Evolutionary conservation across 2,329 filamentous ascomycete species (phyloP).

Genomic region (Xylariaceae sp.): DNA sequence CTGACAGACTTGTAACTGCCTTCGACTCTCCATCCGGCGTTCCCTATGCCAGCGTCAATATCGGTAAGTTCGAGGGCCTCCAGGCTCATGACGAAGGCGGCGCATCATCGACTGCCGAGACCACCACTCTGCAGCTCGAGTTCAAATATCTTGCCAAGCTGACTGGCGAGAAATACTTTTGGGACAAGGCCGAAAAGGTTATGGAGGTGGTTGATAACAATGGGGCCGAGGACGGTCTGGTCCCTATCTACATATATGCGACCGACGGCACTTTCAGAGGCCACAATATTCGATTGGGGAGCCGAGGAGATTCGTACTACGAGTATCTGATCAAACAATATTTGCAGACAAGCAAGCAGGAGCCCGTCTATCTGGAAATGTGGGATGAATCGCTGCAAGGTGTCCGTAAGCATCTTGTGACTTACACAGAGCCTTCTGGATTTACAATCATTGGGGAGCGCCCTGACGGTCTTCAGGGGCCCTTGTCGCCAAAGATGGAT

Average conservation of each 20-base stretch:
- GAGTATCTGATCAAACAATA: conserved; percentile 99
- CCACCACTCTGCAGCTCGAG: conserved; percentile 89
- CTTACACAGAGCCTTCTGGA: conserved; percentile 78
- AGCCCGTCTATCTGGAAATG: conserved; percentile 86
- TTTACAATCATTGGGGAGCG: conserved; percentile 92
- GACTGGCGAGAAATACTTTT: conserved; percentile 89
- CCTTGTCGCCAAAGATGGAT: conserved; percentile 89
- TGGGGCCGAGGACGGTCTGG: conserved; percentile 74
- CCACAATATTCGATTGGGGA: conserved; percentile 86
- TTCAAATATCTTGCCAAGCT: conserved; percentile 96
- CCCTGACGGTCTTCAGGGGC: conserved; percentile 68
- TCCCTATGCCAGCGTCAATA: conserved; percentile 87
- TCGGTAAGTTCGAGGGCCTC: conserved; percentile 75
- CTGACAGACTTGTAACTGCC: conserved; percentile 81
- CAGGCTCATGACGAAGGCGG: conserved; percentile 82
- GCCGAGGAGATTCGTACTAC: conserved; percentile 96
- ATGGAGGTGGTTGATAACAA: conserved; percentile 91
- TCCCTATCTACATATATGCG: conserved; percentile 90
- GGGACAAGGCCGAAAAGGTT: conserved; percentile 87
- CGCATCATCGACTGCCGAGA: conserved; percentile 91
- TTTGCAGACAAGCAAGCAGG: conserved; percentile 85
- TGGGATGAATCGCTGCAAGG: conserved; percentile 86
- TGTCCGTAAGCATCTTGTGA: conserved; percentile 88
- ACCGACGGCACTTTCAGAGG: conserved; percentile 78
- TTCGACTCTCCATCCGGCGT: conserved; percentile 87